These are phyloP conservation scores for Cutaneotrichosporon curvatum DNA, from an alignment of 1,284 basidiomycete genomes.

Conservation along the genomic window DNA sequence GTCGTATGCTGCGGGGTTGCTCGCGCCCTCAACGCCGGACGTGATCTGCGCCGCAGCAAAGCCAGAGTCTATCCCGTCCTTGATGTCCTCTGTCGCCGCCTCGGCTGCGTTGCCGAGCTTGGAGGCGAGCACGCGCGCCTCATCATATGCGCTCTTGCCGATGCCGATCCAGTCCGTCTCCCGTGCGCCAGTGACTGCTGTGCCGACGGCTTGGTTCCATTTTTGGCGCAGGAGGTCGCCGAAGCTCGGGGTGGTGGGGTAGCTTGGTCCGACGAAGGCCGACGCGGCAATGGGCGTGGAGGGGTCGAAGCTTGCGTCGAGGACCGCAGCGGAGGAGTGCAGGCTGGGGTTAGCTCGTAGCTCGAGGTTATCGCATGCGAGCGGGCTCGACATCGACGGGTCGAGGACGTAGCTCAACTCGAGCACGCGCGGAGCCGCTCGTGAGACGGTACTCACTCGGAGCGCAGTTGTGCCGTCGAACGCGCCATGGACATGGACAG, in stretches of 20 bases:
- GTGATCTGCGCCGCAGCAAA: background rate
- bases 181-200: slow-evolving; percentile 19
- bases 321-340: slow-evolving; percentile 8
- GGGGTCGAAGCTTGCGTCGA: slow-evolving; percentile 29
- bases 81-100: background rate
- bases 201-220: slow-evolving; percentile 35
- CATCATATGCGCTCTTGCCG: slow-evolving; percentile 13
- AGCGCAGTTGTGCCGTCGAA: slow-evolving; percentile 22
- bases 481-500: slow-evolving; percentile 28
- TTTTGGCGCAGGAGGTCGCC: slow-evolving; percentile 23
- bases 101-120: background rate
- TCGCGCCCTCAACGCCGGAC: background rate
- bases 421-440: too few species aligned
- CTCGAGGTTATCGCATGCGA: too few species aligned
- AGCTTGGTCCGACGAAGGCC: slow-evolving; percentile 24
- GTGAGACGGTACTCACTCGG: slow-evolving; percentile 38
- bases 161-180: slow-evolving; percentile 28
- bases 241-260: slow-evolving; percentile 21
- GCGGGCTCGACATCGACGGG: too few species aligned
- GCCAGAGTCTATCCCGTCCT: background rate
- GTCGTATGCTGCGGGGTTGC: background rate
- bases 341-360: slow-evolving; percentile 2
- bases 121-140: slow-evolving; percentile 2
- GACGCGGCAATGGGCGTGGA: slow-evolving; percentile 23
- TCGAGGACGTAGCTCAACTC: background rate